phyloP scores from a whole-genome alignment of 2,329 filamentous ascomycete species.

The Microcyclospora tardicrescens region DNA sequence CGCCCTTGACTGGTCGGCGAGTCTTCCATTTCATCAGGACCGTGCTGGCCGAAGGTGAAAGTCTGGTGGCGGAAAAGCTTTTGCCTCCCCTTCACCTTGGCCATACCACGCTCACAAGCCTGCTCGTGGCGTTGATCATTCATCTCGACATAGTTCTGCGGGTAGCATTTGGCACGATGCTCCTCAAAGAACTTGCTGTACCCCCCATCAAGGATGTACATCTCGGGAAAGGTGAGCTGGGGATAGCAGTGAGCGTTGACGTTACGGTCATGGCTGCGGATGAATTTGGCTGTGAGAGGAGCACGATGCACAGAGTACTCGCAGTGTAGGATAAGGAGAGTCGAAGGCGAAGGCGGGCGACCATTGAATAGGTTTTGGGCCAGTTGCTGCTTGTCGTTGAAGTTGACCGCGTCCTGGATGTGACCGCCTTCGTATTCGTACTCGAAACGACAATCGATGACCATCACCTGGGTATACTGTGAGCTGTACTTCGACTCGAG shows the following conservation, averaged over 20 bases:
- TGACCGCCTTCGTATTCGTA: slow-evolving; percentile 97
- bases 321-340: slow-evolving; percentile 86
- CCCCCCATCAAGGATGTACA: slow-evolving; percentile 92
- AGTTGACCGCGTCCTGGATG: slow-evolving; percentile 86
- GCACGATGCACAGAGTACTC: slow-evolving; percentile 96
- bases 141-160: slow-evolving; percentile 96
- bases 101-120: slow-evolving; percentile 89
- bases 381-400: slow-evolving; percentile 88
- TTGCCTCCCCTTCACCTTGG: slow-evolving; percentile 78
- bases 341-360: slow-evolving; percentile 52
- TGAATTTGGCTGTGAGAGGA: slow-evolving; percentile 87
- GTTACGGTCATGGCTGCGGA: slow-evolving; percentile 77
- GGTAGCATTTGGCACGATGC: slow-evolving; percentile 70
- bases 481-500: slow-evolving; percentile 72
- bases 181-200: slow-evolving; percentile 86
- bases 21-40: slow-evolving; percentile 44
- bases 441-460: slow-evolving; percentile 96
- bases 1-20: slow-evolving; percentile 42
- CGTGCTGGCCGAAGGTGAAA: slow-evolving; percentile 78
- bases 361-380: slow-evolving; percentile 59
- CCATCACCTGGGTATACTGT: slow-evolving; percentile 64
- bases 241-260: slow-evolving; percentile 80
- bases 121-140: slow-evolving; percentile 78
- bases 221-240: slow-evolving; percentile 81
- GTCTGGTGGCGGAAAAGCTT: slow-evolving; percentile 82